These are phyloP conservation scores for Aeschynomene evenia DNA, from an alignment of 306 rosid genomes.

Conservation along the genomic window DNA sequence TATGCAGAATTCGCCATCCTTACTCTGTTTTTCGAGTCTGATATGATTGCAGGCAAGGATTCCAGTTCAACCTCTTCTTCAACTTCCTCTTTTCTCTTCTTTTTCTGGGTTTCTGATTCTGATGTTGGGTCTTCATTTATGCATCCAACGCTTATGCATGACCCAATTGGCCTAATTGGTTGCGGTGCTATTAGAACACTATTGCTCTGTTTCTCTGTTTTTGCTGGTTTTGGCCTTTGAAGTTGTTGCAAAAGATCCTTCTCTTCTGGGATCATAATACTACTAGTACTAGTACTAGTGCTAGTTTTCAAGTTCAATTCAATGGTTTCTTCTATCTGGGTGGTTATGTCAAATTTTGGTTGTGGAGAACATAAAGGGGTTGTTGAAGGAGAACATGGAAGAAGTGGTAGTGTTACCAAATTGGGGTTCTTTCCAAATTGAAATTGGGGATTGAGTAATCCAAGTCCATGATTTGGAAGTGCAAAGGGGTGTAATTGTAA, in stretches of 20 bases:
- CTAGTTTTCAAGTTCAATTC: conserved; percentile 43
- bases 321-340: conserved; percentile 28
- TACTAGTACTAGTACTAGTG: too few relatives aligned
- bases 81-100: conserved; percentile 47
- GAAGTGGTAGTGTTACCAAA: conserved; percentile 65
- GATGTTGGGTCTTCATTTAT: conserved; percentile 41
- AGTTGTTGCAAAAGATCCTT: conserved; percentile 64
- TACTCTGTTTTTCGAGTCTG: conserved; percentile 78
- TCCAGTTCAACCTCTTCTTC: conserved; percentile 74
- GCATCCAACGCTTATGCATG: conserved; percentile 66
- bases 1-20: conserved; percentile 84
- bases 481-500: conserved; percentile 52
- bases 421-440: conserved; percentile 11
- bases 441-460: conserved; percentile 21
- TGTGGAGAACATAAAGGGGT: neutral
- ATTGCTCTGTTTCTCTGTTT: conserved; percentile 24
- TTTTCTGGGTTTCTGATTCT: conserved; percentile 28
- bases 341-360: conserved; percentile 29
- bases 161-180: conserved; percentile 76
- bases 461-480: conserved; percentile 30
- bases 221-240: conserved; percentile 33
- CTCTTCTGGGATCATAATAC: conserved; percentile 71
- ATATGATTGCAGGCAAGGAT: conserved; percentile 61
- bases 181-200: conserved; percentile 53
- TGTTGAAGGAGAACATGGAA: conserved; percentile 37